These are phyloP conservation scores for Salinomyces thailandicus DNA, from an alignment of 2,329 filamentous ascomycete genomes.

Conservation along the genomic window DNA sequence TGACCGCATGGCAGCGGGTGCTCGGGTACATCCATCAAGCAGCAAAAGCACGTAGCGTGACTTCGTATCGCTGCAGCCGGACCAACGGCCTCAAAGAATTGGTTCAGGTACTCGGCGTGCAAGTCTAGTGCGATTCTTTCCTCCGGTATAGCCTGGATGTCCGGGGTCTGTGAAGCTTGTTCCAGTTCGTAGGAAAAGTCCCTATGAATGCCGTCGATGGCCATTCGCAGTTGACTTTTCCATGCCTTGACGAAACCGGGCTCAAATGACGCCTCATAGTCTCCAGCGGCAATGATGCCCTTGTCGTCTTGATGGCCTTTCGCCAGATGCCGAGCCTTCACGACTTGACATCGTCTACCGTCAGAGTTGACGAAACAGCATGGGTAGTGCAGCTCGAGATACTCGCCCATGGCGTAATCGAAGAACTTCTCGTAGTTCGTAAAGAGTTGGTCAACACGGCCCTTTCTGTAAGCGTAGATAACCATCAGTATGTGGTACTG, in stretches of 20 bases:
- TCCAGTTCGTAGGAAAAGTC: constrained; percentile 25
- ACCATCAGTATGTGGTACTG: too few relatives aligned
- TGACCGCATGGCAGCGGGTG: constrained; percentile 38
- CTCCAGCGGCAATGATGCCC: constrained; percentile 35
- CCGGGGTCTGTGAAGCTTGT: constrained; percentile 17
- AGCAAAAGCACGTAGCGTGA: constrained; percentile 37
- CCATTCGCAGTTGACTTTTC: constrained; percentile 22
- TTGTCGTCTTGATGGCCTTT: constrained; percentile 34
- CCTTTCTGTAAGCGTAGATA: constrained; percentile 20
- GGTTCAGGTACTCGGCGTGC: constrained; percentile 22
- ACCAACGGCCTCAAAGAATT: constrained; percentile 32
- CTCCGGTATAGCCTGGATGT: constrained; percentile 20
- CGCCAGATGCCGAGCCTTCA: constrained; percentile 23
- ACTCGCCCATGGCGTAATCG: constrained; percentile 35
- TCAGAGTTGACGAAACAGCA: constrained; percentile 32
- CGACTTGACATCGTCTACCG: constrained; percentile 22
- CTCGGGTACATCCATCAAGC: constrained; percentile 34
- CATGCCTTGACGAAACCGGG: constrained; percentile 19
- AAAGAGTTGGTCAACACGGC: constrained; percentile 29
- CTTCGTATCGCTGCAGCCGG: constrained; percentile 24
- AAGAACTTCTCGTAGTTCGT: constrained; percentile 34
- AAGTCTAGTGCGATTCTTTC: constrained; percentile 22
- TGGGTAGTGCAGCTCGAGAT: constrained; percentile 37
- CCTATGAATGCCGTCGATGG: constrained; percentile 19
- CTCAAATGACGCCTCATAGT: constrained; percentile 31